Evolutionary conservation across 108 stramenopile species (phyloP), one percentile per base, ranked within the genome.

Genomic region (Poteriospumella lacustris): DNA sequence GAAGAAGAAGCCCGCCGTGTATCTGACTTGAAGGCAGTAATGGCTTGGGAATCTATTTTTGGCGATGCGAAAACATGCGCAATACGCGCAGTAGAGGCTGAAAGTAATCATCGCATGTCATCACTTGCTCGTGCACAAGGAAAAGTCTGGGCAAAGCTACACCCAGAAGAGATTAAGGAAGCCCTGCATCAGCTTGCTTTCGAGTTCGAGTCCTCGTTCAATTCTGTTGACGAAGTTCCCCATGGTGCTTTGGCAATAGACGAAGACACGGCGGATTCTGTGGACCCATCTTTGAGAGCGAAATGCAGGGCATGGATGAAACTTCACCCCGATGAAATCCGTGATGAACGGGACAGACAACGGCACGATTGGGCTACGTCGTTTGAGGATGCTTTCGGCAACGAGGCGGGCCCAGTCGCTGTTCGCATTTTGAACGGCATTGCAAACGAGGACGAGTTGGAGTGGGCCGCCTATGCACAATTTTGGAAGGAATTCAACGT

Each of bases 51-150:
- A 24, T 9, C 26, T 9, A 73, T 73, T 5, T 73, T 44, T 26
- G 41, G 36, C 5, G 44, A 44, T 31, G 33, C 12, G 9, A 34
- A 73, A 42, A 56, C 28, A 5, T 73, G 70, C 36, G 70, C 70
- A 33, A 5, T 5, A 5, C 9, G 9, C 3, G 70, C 70, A 12
- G 9, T 73, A 12, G 44, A 73, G 42, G 43, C 70, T 15, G 36
- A 73, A 56, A 34, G 26, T 5, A 73, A 42, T 38, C 26, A 56
- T 24, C 12, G 70, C 12, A 73, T 73, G 70, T 73, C 70, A 12
- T n/a, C 43, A 56, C 26, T 73, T 3, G 70, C 70, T 5, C 26
- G 41, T 26, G 47, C 12, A 12, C 70, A 73, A 38, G 41, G 70
- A 42, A 56, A 44, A 19, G 24, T 73, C 12, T 73, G 70, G 70